A percentile compares a stretch with the other conserved stretches of the same genome.
Conservation (phyloP, 805 yeast species). For the Dipodascus albidus region DNA sequence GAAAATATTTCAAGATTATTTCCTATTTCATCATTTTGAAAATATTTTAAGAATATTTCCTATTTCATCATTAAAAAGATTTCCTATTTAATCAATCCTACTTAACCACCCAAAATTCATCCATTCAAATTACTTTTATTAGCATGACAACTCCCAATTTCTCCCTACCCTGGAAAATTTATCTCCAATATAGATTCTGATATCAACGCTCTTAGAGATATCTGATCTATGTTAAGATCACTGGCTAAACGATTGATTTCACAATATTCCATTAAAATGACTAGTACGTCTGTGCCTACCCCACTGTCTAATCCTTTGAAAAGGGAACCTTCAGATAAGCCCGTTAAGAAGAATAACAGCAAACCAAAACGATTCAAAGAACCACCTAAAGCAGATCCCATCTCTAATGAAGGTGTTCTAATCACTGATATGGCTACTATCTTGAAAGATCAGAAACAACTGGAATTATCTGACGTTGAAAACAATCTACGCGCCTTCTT, state of each 20-base stretch:
- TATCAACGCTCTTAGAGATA: no score
- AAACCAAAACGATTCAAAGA: conserved; percentile 38
- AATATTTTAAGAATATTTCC: no score
- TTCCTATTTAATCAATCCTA: neutral
- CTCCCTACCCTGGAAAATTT: neutral
- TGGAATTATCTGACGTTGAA: conserved; percentile 33
- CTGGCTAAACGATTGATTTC: neutral
- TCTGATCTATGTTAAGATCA: neutral
- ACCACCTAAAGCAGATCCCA: conserved; percentile 51
- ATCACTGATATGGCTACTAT: conserved; percentile 60
- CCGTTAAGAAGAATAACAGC: neutral
- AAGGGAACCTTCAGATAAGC: neutral
- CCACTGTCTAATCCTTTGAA: neutral
- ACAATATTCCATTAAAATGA: neutral
- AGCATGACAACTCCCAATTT: neutral
- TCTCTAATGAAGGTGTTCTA: conserved; percentile 73
- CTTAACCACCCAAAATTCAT: neutral
- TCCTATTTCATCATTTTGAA: no score
- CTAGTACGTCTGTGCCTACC: neutral
- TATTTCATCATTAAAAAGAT: no score
- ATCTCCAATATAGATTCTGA: neutral
- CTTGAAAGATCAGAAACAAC: conserved; percentile 31
- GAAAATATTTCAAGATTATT: no score
- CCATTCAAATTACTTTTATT: neutral
- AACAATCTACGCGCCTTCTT: conserved; percentile 60